Conservation (phyloP, 352 stramenopile genomes). For the Globisporangium parvum region DNA sequence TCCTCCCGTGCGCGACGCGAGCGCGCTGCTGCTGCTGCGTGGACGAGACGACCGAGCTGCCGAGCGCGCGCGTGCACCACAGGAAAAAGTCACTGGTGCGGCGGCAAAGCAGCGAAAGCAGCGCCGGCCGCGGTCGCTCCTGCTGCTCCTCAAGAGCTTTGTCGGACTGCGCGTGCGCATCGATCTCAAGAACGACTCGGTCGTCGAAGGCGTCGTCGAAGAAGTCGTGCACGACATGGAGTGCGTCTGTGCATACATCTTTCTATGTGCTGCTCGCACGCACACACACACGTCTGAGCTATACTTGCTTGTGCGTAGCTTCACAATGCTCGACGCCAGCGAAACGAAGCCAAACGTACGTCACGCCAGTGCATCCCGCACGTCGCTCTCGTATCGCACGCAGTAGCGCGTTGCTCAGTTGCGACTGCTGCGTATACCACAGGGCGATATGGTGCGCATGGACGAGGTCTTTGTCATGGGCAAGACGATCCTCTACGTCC, state of each 20-base stretch:
- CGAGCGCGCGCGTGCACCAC: neutral
- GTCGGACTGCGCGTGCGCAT: conserved; percentile 73
- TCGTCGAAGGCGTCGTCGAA: conserved; percentile 73
- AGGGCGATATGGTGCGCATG: conserved; percentile 54
- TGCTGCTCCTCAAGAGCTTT: conserved; percentile 83
- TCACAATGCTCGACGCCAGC: conserved; percentile 65
- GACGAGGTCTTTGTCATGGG: conserved; percentile 88
- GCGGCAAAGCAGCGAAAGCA: conserved; percentile 9
- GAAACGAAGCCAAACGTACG: conserved; percentile 71
- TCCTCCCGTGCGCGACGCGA: too few species aligned
- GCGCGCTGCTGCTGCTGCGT: neutral
- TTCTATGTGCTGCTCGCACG: neutral
- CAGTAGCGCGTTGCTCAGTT: neutral
- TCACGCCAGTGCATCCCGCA: neutral
- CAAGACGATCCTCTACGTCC: conserved; percentile 78
- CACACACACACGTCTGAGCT: too few species aligned
- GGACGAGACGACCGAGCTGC: neutral
- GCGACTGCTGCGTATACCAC: neutral
- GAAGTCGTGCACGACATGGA: conserved; percentile 86
- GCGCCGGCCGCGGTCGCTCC: conserved; percentile 42
- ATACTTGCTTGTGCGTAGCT: conserved; percentile 19
- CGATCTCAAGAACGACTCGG: conserved; percentile 79
- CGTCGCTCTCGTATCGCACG: neutral
- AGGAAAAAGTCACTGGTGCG: neutral
- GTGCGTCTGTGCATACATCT: conserved; percentile 19